phyloP scores from a whole-genome alignment of 768 basidiomycete species.

The Hemileccinum rubropunctum region DNA sequence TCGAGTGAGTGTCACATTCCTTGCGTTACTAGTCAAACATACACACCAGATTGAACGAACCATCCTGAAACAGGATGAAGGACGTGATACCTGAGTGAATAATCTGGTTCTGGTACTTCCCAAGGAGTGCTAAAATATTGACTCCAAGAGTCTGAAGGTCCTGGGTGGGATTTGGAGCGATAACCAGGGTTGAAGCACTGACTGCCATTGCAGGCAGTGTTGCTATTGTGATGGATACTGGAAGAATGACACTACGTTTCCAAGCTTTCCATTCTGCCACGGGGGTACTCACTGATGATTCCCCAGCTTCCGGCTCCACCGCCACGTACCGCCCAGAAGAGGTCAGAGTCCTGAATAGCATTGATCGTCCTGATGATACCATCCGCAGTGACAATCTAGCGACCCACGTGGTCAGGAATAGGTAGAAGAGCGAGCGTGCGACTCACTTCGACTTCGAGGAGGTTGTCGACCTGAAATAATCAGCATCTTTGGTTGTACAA shows the following conservation, averaged over 20 bases:
- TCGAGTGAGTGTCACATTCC: too few species aligned
- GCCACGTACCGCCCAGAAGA: conserved; percentile 55
- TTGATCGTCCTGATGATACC: conserved; percentile 41
- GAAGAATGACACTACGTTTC: too few species aligned
- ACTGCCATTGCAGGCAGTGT: conserved; percentile 5
- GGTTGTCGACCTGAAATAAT: conserved; percentile 39
- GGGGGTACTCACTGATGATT: conserved; percentile 31
- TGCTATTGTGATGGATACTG: conserved; percentile 15
- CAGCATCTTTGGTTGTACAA: not conserved
- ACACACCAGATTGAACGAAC: too few species aligned
- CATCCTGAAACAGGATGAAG: conserved; percentile 6
- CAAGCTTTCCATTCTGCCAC: not conserved
- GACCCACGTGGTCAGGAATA: not conserved
- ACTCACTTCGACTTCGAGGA: conserved; percentile 37
- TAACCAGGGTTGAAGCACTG: conserved; percentile 2
- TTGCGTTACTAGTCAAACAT: too few species aligned
- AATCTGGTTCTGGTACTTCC: conserved; percentile 15
- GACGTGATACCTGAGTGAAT: conserved; percentile 8
- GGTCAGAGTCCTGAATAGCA: conserved; percentile 37
- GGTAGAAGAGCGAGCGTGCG: too few species aligned
- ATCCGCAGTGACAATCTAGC: conserved; percentile 38
- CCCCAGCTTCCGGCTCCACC: conserved; percentile 51
- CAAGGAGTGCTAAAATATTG: conserved; percentile 12
- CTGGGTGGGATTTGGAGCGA: conserved; percentile 8
- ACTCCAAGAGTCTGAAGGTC: conserved; percentile 5